A percentile compares a stretch with the other conserved stretches of the same genome.
Evolutionary conservation across 331 rosid species (phyloP).

Genomic region (Malus hybrid): DNA sequence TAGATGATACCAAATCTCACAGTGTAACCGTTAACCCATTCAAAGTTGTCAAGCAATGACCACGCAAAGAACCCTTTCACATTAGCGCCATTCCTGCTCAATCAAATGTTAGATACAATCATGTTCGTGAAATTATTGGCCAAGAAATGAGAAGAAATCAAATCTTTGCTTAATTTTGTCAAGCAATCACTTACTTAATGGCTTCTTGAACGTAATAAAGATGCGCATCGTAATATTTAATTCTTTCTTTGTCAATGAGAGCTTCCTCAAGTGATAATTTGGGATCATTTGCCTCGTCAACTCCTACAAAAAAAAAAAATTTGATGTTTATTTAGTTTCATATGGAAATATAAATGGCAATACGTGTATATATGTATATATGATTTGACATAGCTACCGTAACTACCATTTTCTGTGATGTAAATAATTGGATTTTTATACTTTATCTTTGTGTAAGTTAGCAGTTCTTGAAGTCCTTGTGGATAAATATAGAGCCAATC

Average conservation of each 20-base stretch:
- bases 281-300: background rate
- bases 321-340: too few species aligned
- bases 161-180: too few species aligned
- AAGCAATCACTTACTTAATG: background rate
- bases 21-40: constrained; percentile 5
- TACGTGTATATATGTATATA: too few species aligned
- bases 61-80: constrained; percentile 18
- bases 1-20: constrained; percentile 6
- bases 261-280: constrained; percentile 3
- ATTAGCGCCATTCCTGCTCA: constrained; percentile 4
- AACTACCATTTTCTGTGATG: constrained; percentile 10
- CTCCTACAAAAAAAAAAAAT: background rate
- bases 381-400: background rate
- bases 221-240: background rate
- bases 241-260: background rate
- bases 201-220: background rate
- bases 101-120: too few species aligned
- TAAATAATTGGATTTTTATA: background rate
- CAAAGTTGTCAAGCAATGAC: constrained; percentile 14
- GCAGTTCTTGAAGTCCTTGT: background rate
- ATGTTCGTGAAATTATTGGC: background rate
- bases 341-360: too few species aligned
- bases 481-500: constrained; percentile 6
- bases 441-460: background rate
- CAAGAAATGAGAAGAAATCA: background rate